Percentiles rank a stretch among this genome's conserved stretches.
Evolutionary conservation across 75 land plant genomes (phyloP).

Genomic region (Isoetes taiwanensis): DNA sequence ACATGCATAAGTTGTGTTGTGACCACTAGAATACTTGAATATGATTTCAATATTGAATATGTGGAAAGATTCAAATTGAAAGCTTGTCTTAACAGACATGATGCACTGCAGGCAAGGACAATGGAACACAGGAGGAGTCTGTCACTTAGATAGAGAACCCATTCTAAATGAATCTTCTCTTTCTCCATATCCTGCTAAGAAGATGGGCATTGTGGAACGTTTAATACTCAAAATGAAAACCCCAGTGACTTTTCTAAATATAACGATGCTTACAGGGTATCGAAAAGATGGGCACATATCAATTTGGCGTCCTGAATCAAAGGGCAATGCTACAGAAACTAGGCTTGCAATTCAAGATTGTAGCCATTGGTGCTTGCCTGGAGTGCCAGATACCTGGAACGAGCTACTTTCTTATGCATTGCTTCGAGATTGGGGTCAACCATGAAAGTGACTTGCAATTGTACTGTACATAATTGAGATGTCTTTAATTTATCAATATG

Average conservation of each 20-base stretch:
- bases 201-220: slow-evolving; percentile 15
- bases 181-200: slow-evolving; percentile 14
- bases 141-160: slow-evolving; percentile 34
- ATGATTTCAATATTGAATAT: too few species aligned
- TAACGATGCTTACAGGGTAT: slow-evolving; percentile 53
- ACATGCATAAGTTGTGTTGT: too few species aligned
- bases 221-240: slow-evolving; percentile 16
- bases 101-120: slow-evolving; percentile 53
- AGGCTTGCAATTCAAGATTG: slow-evolving; percentile 46
- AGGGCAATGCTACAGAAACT: slow-evolving; percentile 14
- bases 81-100: too few species aligned
- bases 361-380: slow-evolving; percentile 91
- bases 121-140: slow-evolving; percentile 52
- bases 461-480: too few species aligned
- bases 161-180: slow-evolving; percentile 15
- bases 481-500: too few species aligned
- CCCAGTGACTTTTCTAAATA: slow-evolving; percentile 38
- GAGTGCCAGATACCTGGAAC: slow-evolving; percentile 87
- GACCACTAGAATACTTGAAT: too few species aligned
- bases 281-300: slow-evolving; percentile 66
- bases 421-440: too few species aligned
- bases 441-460: too few species aligned
- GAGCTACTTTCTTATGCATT: slow-evolving; percentile 48
- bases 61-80: too few species aligned
- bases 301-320: slow-evolving; percentile 25